Evolutionary conservation across 1,139 yeast genomes (phyloP), one percentile per base, ranked within the genome.

Genomic region (Suhomyces bokatorum): DNA sequence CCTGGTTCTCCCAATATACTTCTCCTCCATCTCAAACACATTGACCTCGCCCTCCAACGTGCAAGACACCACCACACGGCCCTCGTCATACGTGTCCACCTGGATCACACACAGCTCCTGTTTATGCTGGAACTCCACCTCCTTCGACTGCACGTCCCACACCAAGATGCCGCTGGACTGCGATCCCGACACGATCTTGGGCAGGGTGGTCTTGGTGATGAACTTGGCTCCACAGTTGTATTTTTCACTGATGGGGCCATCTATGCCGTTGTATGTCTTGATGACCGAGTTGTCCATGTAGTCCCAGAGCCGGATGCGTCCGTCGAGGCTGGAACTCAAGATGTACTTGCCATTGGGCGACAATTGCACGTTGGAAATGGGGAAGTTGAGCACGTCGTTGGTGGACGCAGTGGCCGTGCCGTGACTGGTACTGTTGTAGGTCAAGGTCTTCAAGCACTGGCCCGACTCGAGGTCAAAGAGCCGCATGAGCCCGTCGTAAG

Each of bases 401-500:
- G 78, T 73, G 26, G 77, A 83, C 0, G 91, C 87, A 14, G 83
- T 80, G 17, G 81, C 82, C 0, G 78, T 74, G 6, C 78, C 78
- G 45, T 70, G 73, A 36, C 85, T 77, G 47, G 84, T 76, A 48
- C 85, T 83, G 56, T 72, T 74, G 54, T 84, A 85, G 17, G 93
- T 89, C 51, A 93, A 67, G 0, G 99, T 93, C 59, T 89, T 87
- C 53, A 93, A 70, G 67, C 99, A 93, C 55, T 90, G 97, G 2
- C 97, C 97, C 0, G 95, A 77, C 42, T 81, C 85, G 31, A 91
- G 78, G 63, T 91, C 98, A 72, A 95, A 93, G 30, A 93, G 67
- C 44, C 99, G 73, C 79, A 88, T 83, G 50, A 87, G 71, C 3
- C 99, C 99, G 63, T 93, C 99, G 59, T 85, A 87, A 4, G 96